These are phyloP conservation scores for Linnemannia elongata DNA, from an alignment of 192 early-diverging fungal species.

Conservation along the genomic window DNA sequence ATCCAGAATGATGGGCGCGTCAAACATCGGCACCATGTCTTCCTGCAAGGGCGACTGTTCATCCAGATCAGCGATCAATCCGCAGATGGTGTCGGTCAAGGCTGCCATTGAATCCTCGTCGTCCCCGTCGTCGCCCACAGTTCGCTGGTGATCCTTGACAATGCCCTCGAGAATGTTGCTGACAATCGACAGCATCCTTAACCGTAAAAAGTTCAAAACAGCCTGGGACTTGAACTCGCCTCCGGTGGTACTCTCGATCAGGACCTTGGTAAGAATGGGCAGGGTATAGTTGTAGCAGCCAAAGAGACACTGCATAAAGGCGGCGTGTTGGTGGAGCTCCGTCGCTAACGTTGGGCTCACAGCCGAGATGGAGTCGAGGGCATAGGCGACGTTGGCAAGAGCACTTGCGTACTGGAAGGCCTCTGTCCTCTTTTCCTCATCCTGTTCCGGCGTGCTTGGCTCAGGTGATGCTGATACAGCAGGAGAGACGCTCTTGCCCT, in stretches of 20 bases:
- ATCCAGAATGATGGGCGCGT: slow-evolving; percentile 90
- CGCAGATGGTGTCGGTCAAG: slow-evolving; percentile 59
- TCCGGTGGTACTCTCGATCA: slow-evolving; percentile 10
- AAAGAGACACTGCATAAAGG: slow-evolving; percentile 42
- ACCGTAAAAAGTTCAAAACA: slow-evolving; percentile 59
- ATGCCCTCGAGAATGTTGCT: slow-evolving; percentile 65
- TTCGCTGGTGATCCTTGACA: slow-evolving; percentile 53
- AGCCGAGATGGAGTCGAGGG: slow-evolving; percentile 56
- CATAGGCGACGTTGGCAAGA: slow-evolving; percentile 45
- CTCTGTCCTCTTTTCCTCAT: slow-evolving; percentile 28
- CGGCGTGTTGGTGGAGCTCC: slow-evolving; percentile 36
- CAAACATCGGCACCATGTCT: slow-evolving; percentile 67
- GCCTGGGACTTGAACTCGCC: slow-evolving; percentile 23
- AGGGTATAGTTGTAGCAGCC: slow-evolving; percentile 55
- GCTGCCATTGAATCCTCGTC: slow-evolving; percentile 27
- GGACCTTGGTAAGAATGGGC: slow-evolving; percentile 23
- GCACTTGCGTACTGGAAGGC: slow-evolving; percentile 38
- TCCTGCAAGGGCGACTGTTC: slow-evolving; percentile 74
- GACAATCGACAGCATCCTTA: slow-evolving; percentile 62
- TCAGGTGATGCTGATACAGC: slow-evolving; percentile 15
- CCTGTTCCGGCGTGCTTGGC: neutral
- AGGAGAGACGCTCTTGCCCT: slow-evolving; percentile 47
- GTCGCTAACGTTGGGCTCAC: slow-evolving; percentile 34
- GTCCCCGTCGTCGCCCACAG: slow-evolving; percentile 5
- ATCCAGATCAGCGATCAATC: slow-evolving; percentile 69